Evolutionary conservation across 1,284 basidiomycete genomes (phyloP), one percentile per base, ranked within the genome.

Genomic region (Chiua sp.): DNA sequence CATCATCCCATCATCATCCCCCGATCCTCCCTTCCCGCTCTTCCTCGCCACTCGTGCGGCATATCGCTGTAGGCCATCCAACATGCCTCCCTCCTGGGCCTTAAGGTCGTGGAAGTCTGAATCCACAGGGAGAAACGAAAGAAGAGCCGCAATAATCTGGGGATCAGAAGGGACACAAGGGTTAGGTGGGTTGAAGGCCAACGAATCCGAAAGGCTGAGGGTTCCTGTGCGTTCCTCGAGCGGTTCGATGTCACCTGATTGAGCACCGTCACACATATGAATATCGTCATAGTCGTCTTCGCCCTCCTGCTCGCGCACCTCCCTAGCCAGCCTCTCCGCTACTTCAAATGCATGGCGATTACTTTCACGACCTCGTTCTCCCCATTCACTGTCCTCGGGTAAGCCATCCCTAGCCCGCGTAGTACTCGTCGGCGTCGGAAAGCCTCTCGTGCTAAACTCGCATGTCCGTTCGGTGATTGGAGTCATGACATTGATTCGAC

Each of bases 401-500:
- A 48, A 61, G 65, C 76, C 73, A 46, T 74, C 69, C 15, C 62
- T 54, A n/a, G 44, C 30, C 52, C 48, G 62, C 8, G 55, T 58
- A 7, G 69, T 73, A n/a, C 62, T 72, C 7, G 61, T 73, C 32
- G 72, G 74, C 32, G 74, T 75, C 23, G 69, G 67, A 52, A 69
- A 63, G 16, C 72, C 76, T 33, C 85, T 80, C n/a, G 84, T 88
- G 64, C 84, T 87, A 71, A 85, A 95, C 73, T 98, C 96, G 68
- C 86, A 87, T 7, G 96, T 98, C 46, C 95, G 83, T 76, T 98
- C 96, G 6, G 93, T 93, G 70, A 98, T 97, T 2, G 96, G 96
- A 13, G 96, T 98, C 92, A 98, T 94, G 57, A 93, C 87, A 68
- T 93, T 88, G 76, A 94, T 91, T 59, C 81, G 81, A 28, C 90